Evolutionary conservation across 177 flowering plant species (phyloP), one percentile per base, ranked within the genome.

Genomic region (Vitis hybrid): DNA sequence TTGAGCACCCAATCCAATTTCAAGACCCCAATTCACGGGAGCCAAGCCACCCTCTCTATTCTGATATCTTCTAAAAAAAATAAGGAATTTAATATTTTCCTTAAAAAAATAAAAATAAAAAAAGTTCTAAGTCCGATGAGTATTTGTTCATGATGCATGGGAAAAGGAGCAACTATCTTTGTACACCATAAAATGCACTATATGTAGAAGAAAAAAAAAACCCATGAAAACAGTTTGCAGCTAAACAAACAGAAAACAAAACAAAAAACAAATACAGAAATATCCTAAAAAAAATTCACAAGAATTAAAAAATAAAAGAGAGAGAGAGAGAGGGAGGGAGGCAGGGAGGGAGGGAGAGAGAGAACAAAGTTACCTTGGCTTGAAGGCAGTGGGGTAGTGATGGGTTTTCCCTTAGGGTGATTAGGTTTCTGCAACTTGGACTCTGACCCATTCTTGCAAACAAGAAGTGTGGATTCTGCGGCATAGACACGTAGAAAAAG

Each of bases 391-490:
- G 70, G 50, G 10, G 62, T 18, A 3, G 60, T 70, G 14, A 18
- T 2, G 26, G 77, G 82, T 51, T 53, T 70, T 21, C 50, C 73
- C 15, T 70, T 60, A 15, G 62, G 62, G 3, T 26, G 50, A 0
- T 33, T 33, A 33, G 70, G 49, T 1, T 50, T 65, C 70, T 65
- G 49, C 12, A 10, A 2, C 31, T 48, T 62, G 21, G 76, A 65
- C 0, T 0, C 8, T 13, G 75, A 62, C 21, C 59, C 66, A 26
- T 73, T 73, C 13, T 73, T 50, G 61, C 79, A 74, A 45, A 82
- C 73, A 71, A 68, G 72, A 60, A 82, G 74, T 0, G 77, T 22
- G 10, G 86, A 75, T 31, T 82, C 86, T 80, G 68, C 60, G 60
- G 13, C 1, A 63, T 1, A 59, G 1, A 18, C 49, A 70, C 21